Percentiles rank a stretch among this genome's conserved stretches.
Evolutionary conservation across 2,329 filamentous ascomycete species (phyloP).

Genomic region (Trichoderma oligosporum): DNA sequence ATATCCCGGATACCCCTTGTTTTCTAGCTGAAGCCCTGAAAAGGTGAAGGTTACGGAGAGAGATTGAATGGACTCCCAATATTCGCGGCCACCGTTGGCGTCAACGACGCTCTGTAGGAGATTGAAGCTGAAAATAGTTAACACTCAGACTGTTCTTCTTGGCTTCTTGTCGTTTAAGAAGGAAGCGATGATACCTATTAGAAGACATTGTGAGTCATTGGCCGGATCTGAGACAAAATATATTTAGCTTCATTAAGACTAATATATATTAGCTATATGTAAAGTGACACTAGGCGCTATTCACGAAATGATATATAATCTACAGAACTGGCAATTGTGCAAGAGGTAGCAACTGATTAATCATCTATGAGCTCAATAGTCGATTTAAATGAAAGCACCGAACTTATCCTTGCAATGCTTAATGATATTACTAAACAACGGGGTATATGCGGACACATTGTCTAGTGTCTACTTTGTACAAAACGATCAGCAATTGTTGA

Average conservation of each 20-base stretch:
- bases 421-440: background rate
- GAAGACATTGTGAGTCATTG: background rate
- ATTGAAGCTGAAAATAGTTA: background rate
- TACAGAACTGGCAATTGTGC: background rate
- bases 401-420: too few species aligned
- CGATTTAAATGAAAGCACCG: background rate
- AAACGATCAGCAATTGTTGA: too few species aligned
- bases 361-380: background rate
- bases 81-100: background rate
- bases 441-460: too few species aligned
- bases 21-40: background rate
- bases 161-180: too few species aligned
- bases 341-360: background rate
- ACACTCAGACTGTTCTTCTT: too few species aligned
- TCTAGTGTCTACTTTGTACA: too few species aligned
- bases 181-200: background rate
- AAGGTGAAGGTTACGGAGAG: background rate
- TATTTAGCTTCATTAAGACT: too few species aligned
- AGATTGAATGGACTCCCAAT: background rate
- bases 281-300: too few species aligned
- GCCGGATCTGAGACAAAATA: too few species aligned
- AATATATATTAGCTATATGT: too few species aligned
- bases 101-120: constrained; percentile 3
- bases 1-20: background rate
- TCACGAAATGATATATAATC: too few species aligned